Evolutionary conservation across 2,329 filamentous ascomycete species (phyloP).

Genomic region (Hirsutella thompsonii): DNA sequence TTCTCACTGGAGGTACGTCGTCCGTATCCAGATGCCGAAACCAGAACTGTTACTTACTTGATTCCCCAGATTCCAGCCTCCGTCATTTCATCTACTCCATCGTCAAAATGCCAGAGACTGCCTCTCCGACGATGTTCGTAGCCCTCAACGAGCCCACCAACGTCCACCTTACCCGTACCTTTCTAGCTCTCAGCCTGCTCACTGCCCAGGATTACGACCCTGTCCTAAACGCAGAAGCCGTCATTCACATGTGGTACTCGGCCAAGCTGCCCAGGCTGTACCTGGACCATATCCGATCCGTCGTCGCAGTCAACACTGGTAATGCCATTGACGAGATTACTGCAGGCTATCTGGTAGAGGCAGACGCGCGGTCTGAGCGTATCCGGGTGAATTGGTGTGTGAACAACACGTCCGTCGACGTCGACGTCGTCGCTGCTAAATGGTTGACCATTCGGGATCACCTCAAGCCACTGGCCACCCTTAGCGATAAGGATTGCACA

Average conservation of each 20-base stretch:
- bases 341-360: not conserved
- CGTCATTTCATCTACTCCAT: conserved; percentile 14
- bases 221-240: conserved; percentile 9
- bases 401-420: not conserved
- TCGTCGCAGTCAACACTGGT: conserved; percentile 1
- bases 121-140: conserved; percentile 6
- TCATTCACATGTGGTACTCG: conserved; percentile 15
- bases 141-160: conserved; percentile 4
- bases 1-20: conserved; percentile 11
- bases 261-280: conserved; percentile 5
- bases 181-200: conserved; percentile 7
- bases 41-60: not conserved
- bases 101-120: conserved; percentile 8
- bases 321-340: conserved; percentile 1
- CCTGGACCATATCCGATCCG: conserved; percentile 4
- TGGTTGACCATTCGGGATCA: conserved; percentile 3
- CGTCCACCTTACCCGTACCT: conserved; percentile 1
- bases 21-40: not conserved
- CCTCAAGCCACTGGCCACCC: not conserved
- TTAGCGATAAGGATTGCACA: not conserved
- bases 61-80: conserved; percentile 7
- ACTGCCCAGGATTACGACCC: conserved; percentile 4
- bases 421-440: conserved; percentile 3
- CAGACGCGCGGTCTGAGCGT: not conserved
- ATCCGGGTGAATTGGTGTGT: conserved; percentile 2